Conservation (phyloP, 2,329 filamentous ascomycete genomes). For the Sclerotinia spermophila region DNA sequence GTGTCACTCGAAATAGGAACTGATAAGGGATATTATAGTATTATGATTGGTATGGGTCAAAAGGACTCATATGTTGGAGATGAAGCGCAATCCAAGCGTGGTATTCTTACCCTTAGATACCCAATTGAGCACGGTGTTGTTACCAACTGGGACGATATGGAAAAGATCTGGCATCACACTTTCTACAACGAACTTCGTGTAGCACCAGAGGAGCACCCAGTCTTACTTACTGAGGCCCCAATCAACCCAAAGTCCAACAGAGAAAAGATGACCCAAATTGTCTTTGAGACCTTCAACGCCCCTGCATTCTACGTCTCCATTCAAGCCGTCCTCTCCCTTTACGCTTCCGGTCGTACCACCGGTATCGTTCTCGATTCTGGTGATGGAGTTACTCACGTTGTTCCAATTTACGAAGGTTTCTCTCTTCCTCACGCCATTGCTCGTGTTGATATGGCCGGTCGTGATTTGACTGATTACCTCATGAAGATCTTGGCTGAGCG, state of each 20-base stretch:
- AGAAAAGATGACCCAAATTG: constrained; percentile 99
- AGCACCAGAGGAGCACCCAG: constrained; percentile 98
- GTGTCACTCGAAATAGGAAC: constrained; percentile 25
- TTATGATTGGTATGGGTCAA: constrained; percentile 99
- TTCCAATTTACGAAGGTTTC: constrained; percentile 99
- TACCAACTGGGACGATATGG: constrained; percentile 99
- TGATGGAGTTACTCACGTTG: constrained; percentile 99
- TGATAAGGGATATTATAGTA: constrained; percentile 55
- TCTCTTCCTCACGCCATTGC: constrained; percentile 99
- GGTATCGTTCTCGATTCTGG: constrained; percentile 99
- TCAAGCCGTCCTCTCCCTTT: constrained; percentile 97
- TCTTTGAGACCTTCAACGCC: constrained; percentile 99
- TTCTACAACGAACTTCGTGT: constrained; percentile 99
- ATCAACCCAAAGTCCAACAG: constrained; percentile 99
- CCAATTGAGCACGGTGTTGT: constrained; percentile 99
- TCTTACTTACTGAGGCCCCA: constrained; percentile 97
- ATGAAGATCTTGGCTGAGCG: constrained; percentile 99
- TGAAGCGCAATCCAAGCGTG: constrained; percentile 99
- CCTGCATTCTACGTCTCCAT: constrained; percentile 99
- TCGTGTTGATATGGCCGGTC: constrained; percentile 99
- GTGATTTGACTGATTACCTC: constrained; percentile 99
- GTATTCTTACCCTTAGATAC: constrained; percentile 99
- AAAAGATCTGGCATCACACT: constrained; percentile 99
- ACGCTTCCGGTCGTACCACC: constrained; percentile 99
- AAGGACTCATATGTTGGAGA: constrained; percentile 99